Conservation (phyloP, 1,139 yeast species). For the Kodamaea anthophila region DNA sequence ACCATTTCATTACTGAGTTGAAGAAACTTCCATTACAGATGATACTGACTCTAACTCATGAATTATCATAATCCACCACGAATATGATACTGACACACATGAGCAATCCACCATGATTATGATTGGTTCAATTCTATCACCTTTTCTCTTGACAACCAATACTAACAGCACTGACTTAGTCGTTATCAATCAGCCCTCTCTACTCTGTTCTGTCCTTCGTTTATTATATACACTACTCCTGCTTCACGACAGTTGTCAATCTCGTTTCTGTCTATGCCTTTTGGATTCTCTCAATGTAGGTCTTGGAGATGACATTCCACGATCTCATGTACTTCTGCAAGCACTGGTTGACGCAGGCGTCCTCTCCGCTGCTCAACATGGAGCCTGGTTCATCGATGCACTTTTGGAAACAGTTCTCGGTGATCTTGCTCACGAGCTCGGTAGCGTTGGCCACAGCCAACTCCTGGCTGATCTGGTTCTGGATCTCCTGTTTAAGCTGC, state of each 20-base stretch:
- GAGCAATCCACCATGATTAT: too few relatives aligned
- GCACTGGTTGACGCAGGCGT: conserved; percentile 65
- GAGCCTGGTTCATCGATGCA: conserved; percentile 58
- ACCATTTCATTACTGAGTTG: too few relatives aligned
- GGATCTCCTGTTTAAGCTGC: conserved; percentile 51
- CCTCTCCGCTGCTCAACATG: conserved; percentile 27
- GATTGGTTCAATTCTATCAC: too few relatives aligned
- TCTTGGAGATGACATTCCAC: conserved; percentile 78
- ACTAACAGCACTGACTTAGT: too few relatives aligned
- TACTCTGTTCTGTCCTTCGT: neutral
- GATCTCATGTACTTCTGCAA: conserved; percentile 85
- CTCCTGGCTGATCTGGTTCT: conserved; percentile 72
- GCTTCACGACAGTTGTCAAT: neutral
- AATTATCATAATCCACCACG: too few relatives aligned
- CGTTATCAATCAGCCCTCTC: neutral
- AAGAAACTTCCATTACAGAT: too few relatives aligned
- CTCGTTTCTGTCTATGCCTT: conserved; percentile 8
- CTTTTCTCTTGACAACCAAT: too few relatives aligned
- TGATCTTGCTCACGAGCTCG: conserved; percentile 75
- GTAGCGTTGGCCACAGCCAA: conserved; percentile 87
- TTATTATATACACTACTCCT: neutral
- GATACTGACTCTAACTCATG: too few relatives aligned
- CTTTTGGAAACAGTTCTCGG: conserved; percentile 83
- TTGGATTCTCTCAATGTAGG: conserved; percentile 72
- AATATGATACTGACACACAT: too few relatives aligned